These are phyloP conservation scores for Penicillium riverlandense DNA, from an alignment of 495 filamentous ascomycete genomes.

Conservation along the genomic window DNA sequence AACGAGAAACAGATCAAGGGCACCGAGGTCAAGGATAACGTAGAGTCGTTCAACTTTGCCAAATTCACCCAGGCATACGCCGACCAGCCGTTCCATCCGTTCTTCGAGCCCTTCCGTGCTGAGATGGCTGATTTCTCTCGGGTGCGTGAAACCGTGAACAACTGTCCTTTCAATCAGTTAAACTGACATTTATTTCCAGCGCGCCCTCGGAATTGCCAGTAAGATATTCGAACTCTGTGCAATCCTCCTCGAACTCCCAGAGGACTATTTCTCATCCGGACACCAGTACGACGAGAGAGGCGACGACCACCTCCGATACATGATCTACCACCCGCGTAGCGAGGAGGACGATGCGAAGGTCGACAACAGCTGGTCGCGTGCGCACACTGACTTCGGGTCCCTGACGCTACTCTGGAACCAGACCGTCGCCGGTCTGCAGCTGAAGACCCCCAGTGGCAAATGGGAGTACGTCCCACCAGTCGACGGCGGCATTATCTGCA, in stretches of 20 bases:
- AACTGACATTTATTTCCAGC: no score
- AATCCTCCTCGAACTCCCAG: conserved; percentile 43
- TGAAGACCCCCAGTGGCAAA: conserved; percentile 20
- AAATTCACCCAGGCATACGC: no score
- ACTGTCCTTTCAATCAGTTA: no score
- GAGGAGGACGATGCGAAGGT: conserved; percentile 37
- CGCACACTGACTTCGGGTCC: conserved; percentile 48
- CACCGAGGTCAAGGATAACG: no score
- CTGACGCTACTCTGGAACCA: conserved; percentile 50
- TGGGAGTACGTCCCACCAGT: conserved; percentile 25
- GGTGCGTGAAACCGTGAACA: no score
- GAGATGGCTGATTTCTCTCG: no score
- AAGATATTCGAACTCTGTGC: conserved; percentile 42
- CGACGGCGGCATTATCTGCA: conserved; percentile 37
- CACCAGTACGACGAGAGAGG: conserved; percentile 43
- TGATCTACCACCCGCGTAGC: conserved; percentile 42
- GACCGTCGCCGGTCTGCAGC: conserved; percentile 48
- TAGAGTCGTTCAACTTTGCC: no score
- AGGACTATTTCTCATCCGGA: conserved; percentile 41
- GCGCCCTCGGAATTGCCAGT: conserved; percentile 22
- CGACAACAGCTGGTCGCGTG: conserved; percentile 35
- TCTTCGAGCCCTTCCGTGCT: no score
- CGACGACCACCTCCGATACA: conserved; percentile 46
- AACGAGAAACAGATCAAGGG: no score
- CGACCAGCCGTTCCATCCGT: no score